These are phyloP conservation scores for Boletellus ananas DNA, from an alignment of 768 basidiomycete genomes.

Conservation along the genomic window DNA sequence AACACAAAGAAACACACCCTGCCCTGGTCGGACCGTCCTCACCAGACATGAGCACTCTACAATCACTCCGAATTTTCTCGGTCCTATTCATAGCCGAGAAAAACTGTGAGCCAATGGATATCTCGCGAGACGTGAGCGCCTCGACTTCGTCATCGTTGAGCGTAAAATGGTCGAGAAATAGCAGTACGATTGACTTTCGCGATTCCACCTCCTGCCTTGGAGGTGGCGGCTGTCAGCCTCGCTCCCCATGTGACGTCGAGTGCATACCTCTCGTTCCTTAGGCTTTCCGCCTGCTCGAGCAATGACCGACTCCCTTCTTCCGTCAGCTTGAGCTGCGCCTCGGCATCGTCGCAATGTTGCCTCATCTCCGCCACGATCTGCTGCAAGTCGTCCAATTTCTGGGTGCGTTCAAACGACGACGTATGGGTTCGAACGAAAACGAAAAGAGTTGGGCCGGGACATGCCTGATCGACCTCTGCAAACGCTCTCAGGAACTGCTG, in stretches of 20 bases:
- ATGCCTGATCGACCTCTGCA: slow-evolving; percentile 84
- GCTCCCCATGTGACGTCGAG: not conserved
- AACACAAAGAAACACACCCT: slow-evolving; percentile 46
- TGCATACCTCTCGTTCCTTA: slow-evolving; percentile 67
- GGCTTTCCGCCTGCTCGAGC: slow-evolving; percentile 76
- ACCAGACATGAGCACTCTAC: slow-evolving; percentile 80
- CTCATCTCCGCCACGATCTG: slow-evolving; percentile 79
- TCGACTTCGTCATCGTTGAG: slow-evolving; percentile 69
- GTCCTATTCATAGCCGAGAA: slow-evolving; percentile 88
- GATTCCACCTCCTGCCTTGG: slow-evolving; percentile 65
- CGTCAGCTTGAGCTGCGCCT: slow-evolving; percentile 68
- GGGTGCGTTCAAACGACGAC: not conserved
- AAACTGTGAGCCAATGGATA: slow-evolving; percentile 68
- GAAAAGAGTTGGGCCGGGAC: slow-evolving; percentile 20
- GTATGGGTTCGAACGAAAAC: too few relatives aligned
- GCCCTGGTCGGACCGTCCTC: slow-evolving; percentile 76
- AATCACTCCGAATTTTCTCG: slow-evolving; percentile 78
- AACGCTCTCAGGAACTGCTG: slow-evolving; percentile 80
- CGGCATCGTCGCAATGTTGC: slow-evolving; percentile 75
- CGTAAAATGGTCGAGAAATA: slow-evolving; percentile 86
- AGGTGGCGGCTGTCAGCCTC: not conserved
- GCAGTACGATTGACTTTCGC: slow-evolving; percentile 65
- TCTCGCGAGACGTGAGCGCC: slow-evolving; percentile 72
- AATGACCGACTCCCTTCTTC: slow-evolving; percentile 74
- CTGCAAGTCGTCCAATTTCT: slow-evolving; percentile 86